These are phyloP conservation scores for Zarea fungicola DNA, from an alignment of 2,329 filamentous ascomycete species.

Conservation along the genomic window DNA sequence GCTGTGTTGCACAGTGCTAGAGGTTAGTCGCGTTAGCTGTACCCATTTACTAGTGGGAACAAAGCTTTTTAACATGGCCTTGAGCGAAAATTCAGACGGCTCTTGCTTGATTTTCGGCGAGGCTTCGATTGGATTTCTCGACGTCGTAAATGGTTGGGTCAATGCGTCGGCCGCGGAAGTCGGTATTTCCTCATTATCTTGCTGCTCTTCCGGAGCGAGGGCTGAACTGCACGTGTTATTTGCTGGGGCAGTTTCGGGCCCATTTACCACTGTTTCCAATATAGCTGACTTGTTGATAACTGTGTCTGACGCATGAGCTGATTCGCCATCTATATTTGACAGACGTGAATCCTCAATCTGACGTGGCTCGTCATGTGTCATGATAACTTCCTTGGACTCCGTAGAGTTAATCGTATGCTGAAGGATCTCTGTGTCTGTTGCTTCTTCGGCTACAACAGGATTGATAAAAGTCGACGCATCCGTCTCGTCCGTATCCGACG, in stretches of 20 bases:
- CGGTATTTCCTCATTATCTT: no score
- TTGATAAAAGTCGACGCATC: no score
- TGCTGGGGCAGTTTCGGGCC: no score
- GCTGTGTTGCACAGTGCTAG: not conserved
- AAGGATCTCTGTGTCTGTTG: not conserved
- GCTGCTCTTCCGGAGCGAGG: no score
- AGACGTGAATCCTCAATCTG: no score
- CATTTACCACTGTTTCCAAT: no score
- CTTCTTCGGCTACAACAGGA: not conserved
- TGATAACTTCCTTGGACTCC: not conserved
- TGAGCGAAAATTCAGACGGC: slow-evolving; percentile 18
- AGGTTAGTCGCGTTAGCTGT: slow-evolving; percentile 16
- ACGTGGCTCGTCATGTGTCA: not conserved
- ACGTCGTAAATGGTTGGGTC: slow-evolving; percentile 20
- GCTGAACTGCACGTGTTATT: no score
- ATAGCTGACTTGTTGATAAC: no score
- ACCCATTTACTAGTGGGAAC: slow-evolving; percentile 23
- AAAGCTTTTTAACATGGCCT: slow-evolving; percentile 19
- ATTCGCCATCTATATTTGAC: no score
- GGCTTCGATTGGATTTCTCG: not conserved
- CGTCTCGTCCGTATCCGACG: not conserved
- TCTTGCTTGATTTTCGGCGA: slow-evolving; percentile 1
- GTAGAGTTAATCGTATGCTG: no score
- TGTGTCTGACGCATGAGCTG: no score
- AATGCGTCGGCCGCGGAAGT: slow-evolving; percentile 24